Evolutionary conservation across 1,284 basidiomycete species (phyloP), one percentile per base, ranked within the genome.

Genomic region (Boletus subluridellus): DNA sequence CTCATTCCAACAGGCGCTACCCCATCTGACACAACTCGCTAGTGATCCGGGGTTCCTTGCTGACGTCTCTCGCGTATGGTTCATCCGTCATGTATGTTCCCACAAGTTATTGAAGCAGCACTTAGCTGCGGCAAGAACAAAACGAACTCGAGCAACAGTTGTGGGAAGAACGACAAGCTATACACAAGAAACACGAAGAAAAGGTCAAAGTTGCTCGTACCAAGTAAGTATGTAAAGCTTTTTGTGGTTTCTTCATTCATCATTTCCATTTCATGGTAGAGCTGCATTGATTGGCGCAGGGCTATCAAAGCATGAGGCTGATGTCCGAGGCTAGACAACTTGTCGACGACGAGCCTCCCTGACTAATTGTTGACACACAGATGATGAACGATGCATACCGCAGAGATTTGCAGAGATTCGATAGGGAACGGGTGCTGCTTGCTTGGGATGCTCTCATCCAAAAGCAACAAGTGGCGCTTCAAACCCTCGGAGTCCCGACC

Each of bases 401-500:
- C 55, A 81, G 78, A 63, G 88, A 90, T 61, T 68, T 91, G 44
- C 72, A 71, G 35, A 81, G 78, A 62, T 91, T 91, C 66, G 88
- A 92, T 65, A 65, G 65, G 15, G 83, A 89, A 55, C 79, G 85
- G 46, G 85, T 79, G 11, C 69, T 90, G 8, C 76, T 82, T 9
- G 86, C 87, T 11, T 92, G 90, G 89, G 89, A 89, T 65, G 81
- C 80, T 26, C 77, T 92, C n/a, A 71, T 86, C 37, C 73, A 80
- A 51, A 83, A 82, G 64, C 90, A 92, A 69, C 90, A 92, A 73
- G 67, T 74, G 1, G 73, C 80, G 30, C 75, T 92, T 44, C 82
- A 84, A 65, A 69, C 77, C 34, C 74, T 86, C 39, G 77, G 79
- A 42, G 81, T 92, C 14, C 90, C 90, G 15, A 78, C 82, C 2